A percentile compares a stretch with the other conserved stretches of the same genome.
phyloP scores from a whole-genome alignment of 1,139 yeast species.

The Kurtzmaniella natalensis region DNA sequence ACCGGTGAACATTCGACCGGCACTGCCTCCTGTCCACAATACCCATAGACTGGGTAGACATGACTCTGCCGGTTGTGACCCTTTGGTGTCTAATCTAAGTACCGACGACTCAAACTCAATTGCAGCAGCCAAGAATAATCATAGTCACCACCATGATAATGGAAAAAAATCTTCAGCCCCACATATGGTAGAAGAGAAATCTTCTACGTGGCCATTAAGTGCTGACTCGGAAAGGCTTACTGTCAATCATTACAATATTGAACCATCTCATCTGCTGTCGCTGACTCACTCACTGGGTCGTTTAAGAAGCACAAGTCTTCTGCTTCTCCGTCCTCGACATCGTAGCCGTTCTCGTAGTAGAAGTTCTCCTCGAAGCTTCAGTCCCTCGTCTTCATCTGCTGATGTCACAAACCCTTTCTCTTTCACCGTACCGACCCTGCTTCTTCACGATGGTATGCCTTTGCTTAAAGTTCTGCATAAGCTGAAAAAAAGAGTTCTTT shows the following conservation, averaged over 20 bases:
- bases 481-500: conserved; percentile 50
- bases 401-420: conserved; percentile 1
- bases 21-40: too few species aligned
- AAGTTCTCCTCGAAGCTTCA: neutral
- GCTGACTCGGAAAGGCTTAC: neutral
- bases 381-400: neutral
- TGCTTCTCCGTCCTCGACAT: neutral
- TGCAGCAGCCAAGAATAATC: too few species aligned
- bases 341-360: neutral
- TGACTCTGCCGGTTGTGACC: too few species aligned
- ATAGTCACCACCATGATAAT: too few species aligned
- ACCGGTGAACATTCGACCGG: too few species aligned
- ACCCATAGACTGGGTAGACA: too few species aligned
- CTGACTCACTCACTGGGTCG: too few species aligned
- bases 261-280: neutral
- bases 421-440: conserved; percentile 18
- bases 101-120: too few species aligned
- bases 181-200: neutral
- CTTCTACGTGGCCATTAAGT: neutral
- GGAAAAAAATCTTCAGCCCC: too few species aligned
- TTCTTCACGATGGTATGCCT: conserved; percentile 43
- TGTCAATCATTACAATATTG: neutral
- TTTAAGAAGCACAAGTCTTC: neutral
- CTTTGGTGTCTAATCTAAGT: too few species aligned
- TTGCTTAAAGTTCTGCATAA: conserved; percentile 65